Evolutionary conservation across 2,329 filamentous ascomycete genomes (phyloP).

Genomic region (Xylaria sp.): DNA sequence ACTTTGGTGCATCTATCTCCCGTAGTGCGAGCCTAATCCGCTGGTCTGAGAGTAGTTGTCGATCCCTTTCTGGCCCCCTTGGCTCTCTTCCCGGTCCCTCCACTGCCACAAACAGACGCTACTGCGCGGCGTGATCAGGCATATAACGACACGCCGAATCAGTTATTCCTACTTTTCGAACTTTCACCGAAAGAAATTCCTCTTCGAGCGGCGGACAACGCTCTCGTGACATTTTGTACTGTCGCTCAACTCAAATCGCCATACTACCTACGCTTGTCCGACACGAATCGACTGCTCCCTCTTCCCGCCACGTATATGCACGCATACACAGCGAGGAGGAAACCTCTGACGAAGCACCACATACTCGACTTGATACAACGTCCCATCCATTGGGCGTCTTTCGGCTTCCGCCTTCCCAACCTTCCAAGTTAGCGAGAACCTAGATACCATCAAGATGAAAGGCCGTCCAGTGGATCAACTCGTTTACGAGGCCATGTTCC

Average conservation of each 20-base stretch:
- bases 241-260: not conserved
- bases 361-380: not conserved
- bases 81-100: not conserved
- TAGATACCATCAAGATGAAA: slow-evolving; percentile 66
- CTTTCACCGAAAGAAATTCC: not conserved
- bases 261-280: slow-evolving; percentile 16
- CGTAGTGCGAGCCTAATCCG: not conserved
- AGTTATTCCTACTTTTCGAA: not conserved
- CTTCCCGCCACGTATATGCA: not conserved
- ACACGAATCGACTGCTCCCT: slow-evolving; percentile 12
- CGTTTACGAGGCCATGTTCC: slow-evolving; percentile 79
- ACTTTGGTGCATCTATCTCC: not conserved
- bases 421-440: not conserved
- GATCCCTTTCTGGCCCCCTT: not conserved
- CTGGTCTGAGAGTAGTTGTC: not conserved
- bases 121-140: not conserved
- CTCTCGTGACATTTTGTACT: slow-evolving; percentile 9
- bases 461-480: slow-evolving; percentile 75
- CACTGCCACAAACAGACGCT: not conserved
- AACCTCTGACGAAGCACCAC: not conserved
- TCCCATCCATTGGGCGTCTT: not conserved
- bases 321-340: not conserved
- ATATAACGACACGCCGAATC: not conserved
- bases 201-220: slow-evolving; percentile 6
- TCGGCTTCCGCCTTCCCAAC: slow-evolving; percentile 16